Base-by-base conservation (phyloP, 306 rosid species). In the Trichosanthes cucumerina region DNA sequence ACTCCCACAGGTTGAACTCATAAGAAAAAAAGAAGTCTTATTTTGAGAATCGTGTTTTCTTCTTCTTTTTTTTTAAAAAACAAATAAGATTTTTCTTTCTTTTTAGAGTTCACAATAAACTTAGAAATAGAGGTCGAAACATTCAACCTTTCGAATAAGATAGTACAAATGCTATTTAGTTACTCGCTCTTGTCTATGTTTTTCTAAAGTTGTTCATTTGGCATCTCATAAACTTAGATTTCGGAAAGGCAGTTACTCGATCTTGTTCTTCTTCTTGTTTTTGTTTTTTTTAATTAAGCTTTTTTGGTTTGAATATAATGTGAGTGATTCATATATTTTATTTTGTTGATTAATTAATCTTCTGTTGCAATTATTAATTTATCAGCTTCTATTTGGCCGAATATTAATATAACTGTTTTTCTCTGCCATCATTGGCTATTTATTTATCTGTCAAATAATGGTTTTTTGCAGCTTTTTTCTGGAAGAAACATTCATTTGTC, bases 401-500 rank as follows among this genome's bases (percentile, higher is more conserved):
- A 68, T 3, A 36, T 33, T 19, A 39, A 68, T n/a, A n/a, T n/a
- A n/a, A n/a, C n/a, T n/a, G n/a, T n/a, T n/a, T n/a, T n/a, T n/a
- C n/a, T n/a, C n/a, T n/a, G n/a, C n/a, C n/a, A n/a, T n/a, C n/a
- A n/a, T n/a, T n/a, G n/a, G n/a, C 75, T 68, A 19, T 66, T 66
- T 66, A 66, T 36, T 23, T 16, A 24, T 46, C 2, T 71, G 58
- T 21, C 38, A 71, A 39, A 24, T 5, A 6, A 71, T 71, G 23
- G 71, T 50, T 15, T 14, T 66, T 19, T 46, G 60, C 60, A 73
- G 77, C 44, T 28, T 73, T 70, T 72, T 28, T 50, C 60, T 73
- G 59, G 44, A 28, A 31, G 26, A 73, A 73, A 9, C 77, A 44
- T 73, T 73, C 77, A 73, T 7, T 73, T 73, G 77, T 73, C 77